These are phyloP conservation scores for Calocera cornea DNA, from an alignment of 768 basidiomycete species.

Conservation along the genomic window DNA sequence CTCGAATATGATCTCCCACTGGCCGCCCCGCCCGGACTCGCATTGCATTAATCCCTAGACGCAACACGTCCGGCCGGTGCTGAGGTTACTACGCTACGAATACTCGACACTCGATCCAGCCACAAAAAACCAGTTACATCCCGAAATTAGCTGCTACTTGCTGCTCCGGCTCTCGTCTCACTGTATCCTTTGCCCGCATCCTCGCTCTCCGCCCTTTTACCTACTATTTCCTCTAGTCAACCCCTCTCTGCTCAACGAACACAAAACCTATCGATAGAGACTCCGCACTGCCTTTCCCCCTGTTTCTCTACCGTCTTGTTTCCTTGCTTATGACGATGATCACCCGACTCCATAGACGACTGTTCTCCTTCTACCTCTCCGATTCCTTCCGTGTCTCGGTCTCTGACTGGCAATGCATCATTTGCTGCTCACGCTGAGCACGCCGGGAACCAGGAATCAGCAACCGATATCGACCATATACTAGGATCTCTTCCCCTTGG, in stretches of 20 bases:
- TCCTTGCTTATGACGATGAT: conserved; percentile 3
- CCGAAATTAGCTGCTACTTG: not conserved
- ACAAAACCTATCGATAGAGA: not conserved
- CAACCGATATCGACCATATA: not conserved
- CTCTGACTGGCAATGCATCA: not conserved
- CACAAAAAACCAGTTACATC: not conserved
- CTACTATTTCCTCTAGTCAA: not conserved
- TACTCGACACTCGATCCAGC: not conserved
- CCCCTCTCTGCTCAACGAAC: not conserved
- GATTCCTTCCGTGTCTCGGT: not conserved
- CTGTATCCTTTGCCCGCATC: conserved; percentile 1
- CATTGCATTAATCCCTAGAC: conserved; percentile 4
- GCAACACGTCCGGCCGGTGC: not conserved
- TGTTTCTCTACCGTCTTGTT: not conserved
- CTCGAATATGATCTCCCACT: not conserved
- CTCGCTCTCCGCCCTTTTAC: not conserved
- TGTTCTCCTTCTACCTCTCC: not conserved
- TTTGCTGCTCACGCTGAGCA: too few species aligned
- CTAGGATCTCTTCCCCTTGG: not conserved
- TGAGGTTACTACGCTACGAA: not conserved
- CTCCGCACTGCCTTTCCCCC: not conserved
- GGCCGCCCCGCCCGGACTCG: not conserved
- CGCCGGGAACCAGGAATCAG: too few species aligned
- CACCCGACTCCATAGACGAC: conserved; percentile 1
- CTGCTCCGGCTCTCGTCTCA: not conserved